Conservation (phyloP, 73 alveolate species). For the Paramecium sonneborni region DNA sequence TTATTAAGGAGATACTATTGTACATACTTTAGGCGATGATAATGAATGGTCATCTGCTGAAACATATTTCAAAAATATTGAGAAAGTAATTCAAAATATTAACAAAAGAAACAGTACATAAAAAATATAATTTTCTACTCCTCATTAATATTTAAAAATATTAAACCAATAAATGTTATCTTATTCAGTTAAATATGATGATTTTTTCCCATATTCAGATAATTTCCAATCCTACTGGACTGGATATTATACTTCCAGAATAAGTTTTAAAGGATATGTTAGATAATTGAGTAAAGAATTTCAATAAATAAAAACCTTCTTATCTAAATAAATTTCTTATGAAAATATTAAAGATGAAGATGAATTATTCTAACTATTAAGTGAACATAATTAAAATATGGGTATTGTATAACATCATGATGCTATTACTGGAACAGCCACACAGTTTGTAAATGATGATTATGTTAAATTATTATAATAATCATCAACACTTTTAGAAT, state of each 20-base stretch:
- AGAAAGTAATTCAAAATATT: constrained; percentile 71
- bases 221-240: constrained; percentile 87
- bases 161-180: constrained; percentile 41
- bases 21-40: constrained; percentile 84
- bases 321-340: not conserved
- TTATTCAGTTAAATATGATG: constrained; percentile 79
- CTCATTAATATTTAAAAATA: constrained; percentile 72
- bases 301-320: constrained; percentile 33
- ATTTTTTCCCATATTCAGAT: constrained; percentile 86
- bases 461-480: constrained; percentile 62
- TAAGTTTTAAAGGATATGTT: constrained; percentile 80
- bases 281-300: constrained; percentile 70
- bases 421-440: constrained; percentile 94
- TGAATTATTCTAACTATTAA: constrained; percentile 39
- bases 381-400: constrained; percentile 22
- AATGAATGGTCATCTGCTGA: constrained; percentile 75
- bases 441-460: constrained; percentile 80
- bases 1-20: constrained; percentile 72
- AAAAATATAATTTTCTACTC: constrained; percentile 74
- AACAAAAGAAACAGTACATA: constrained; percentile 60
- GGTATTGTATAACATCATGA: constrained; percentile 81
- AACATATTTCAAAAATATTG: constrained; percentile 69
- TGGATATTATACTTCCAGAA: constrained; percentile 93
- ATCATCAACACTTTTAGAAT: not conserved
- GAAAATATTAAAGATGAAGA: constrained; percentile 2